phyloP scores from a whole-genome alignment of 2,329 filamentous ascomycete genomes.

The Cladosporium sp. region DNA sequence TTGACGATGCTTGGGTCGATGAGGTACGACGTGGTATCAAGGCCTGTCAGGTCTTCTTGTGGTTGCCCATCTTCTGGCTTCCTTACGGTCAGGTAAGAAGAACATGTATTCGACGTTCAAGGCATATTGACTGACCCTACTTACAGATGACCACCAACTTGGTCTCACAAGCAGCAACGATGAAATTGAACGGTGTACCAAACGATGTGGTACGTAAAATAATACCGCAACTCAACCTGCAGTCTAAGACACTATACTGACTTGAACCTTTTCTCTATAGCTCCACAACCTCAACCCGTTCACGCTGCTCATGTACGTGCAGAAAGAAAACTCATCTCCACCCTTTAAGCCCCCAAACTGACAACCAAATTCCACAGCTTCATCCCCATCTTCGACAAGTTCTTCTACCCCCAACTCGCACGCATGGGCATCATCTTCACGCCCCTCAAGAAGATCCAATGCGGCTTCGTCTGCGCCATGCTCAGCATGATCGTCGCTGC shows the following conservation, averaged over 20 bases:
- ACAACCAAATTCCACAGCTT: conserved; percentile 25
- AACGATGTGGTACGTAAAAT: too few species aligned
- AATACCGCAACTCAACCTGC: too few species aligned
- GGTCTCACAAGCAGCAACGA: conserved; percentile 43
- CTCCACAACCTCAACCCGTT: conserved; percentile 39
- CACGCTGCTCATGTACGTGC: conserved; percentile 44
- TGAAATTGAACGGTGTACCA: conserved; percentile 47
- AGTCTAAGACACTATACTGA: too few species aligned
- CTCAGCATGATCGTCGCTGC: conserved; percentile 56
- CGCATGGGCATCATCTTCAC: conserved; percentile 41
- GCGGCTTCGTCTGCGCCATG: conserved; percentile 53
- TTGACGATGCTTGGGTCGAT: conserved; percentile 75
- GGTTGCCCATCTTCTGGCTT: conserved; percentile 56
- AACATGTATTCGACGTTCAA: conserved; percentile 34
- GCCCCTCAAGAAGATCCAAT: conserved; percentile 54
- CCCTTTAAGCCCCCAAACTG: neutral
- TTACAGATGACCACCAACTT: conserved; percentile 49
- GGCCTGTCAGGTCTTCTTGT: conserved; percentile 58
- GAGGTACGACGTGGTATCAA: conserved; percentile 65
- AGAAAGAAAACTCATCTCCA: neutral
- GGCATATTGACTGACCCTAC: conserved; percentile 46
- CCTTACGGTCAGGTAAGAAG: conserved; percentile 55
- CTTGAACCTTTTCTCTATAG: too few species aligned
- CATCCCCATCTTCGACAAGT: conserved; percentile 46
- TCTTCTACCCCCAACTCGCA: conserved; percentile 46